These are phyloP conservation scores for Microascus cirrosus DNA, from an alignment of 2,329 filamentous ascomycete species.

Conservation along the genomic window DNA sequence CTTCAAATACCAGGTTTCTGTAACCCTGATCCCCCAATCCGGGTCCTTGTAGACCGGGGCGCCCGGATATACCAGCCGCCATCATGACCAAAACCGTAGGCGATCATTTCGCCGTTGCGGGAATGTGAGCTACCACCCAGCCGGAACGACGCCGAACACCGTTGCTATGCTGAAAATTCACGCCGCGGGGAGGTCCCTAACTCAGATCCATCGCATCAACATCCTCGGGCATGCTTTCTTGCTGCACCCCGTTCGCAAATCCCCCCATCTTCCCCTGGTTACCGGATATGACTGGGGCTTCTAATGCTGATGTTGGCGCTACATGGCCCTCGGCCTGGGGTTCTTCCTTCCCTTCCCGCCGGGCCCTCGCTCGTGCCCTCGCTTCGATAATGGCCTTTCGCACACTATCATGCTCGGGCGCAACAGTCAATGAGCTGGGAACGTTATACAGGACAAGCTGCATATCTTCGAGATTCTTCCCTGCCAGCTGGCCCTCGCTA, in stretches of 20 bases:
- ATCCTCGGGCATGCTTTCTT: slow-evolving; percentile 23
- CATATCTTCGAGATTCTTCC: slow-evolving; percentile 37
- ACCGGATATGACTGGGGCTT: slow-evolving; percentile 1
- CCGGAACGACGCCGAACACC: not conserved
- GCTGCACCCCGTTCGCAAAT: slow-evolving; percentile 8
- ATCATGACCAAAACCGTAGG: not conserved
- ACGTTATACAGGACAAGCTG: slow-evolving; percentile 79
- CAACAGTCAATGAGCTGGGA: slow-evolving; percentile 64
- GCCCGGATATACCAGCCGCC: not conserved
- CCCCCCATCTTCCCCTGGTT: not conserved
- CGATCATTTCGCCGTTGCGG: not conserved
- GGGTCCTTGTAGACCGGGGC: not conserved
- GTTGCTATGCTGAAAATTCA: not conserved
- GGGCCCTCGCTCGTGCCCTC: slow-evolving; percentile 53
- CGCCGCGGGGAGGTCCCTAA: slow-evolving; percentile 12
- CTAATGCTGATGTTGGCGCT: not conserved
- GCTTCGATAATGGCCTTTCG: slow-evolving; percentile 76
- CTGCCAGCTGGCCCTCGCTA: slow-evolving; percentile 29
- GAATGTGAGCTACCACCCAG: not conserved
- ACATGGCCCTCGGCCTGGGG: slow-evolving; percentile 14
- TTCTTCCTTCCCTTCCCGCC: slow-evolving; percentile 42
- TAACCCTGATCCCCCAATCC: too few relatives aligned
- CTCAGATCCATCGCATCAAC: slow-evolving; percentile 60
- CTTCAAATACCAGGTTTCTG: too few relatives aligned
- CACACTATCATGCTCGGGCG: slow-evolving; percentile 65